Evolutionary conservation across 768 basidiomycete species (phyloP).

Genomic region (Sarcomyxa edulis): DNA sequence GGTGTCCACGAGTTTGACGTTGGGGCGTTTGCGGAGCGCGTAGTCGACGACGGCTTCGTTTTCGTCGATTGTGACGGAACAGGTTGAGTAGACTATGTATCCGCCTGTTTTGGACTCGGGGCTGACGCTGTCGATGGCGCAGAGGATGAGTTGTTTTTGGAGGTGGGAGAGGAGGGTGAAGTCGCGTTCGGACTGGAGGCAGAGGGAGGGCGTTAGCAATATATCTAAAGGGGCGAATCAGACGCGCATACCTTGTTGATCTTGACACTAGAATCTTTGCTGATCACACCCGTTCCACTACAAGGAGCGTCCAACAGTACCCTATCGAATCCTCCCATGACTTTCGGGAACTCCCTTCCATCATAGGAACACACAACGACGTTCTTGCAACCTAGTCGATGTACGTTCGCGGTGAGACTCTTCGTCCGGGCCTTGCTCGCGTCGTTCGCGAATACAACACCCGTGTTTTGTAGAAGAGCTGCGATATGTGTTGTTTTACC

Average conservation of each 20-base stretch:
- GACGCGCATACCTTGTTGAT: slow-evolving; percentile 78
- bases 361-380: slow-evolving; percentile 97
- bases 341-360: slow-evolving; percentile 95
- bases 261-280: slow-evolving; percentile 96
- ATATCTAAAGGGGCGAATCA: slow-evolving; percentile 5
- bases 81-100: slow-evolving; percentile 96
- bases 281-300: slow-evolving; percentile 96
- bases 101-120: slow-evolving; percentile 90
- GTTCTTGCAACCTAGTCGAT: slow-evolving; percentile 96
- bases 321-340: slow-evolving; percentile 98
- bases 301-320: slow-evolving; percentile 96
- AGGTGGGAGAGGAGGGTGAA: slow-evolving; percentile 95
- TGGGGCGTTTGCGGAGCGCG: slow-evolving; percentile 89
- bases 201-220: slow-evolving; percentile 1
- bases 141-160: slow-evolving; percentile 97
- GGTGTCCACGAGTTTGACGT: slow-evolving; percentile 88
- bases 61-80: slow-evolving; percentile 97
- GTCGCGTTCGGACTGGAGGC: slow-evolving; percentile 80
- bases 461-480: slow-evolving; percentile 95
- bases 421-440: slow-evolving; percentile 92
- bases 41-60: slow-evolving; percentile 98
- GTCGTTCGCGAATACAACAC: slow-evolving; percentile 97
- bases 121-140: slow-evolving; percentile 94
- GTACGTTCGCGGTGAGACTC: slow-evolving; percentile 93
- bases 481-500: slow-evolving; percentile 98